A percentile compares a stretch with the other conserved stretches of the same genome.
These are phyloP conservation scores for Lomentospora prolificans DNA, from an alignment of 2,329 filamentous ascomycete species.

Conservation along the genomic window DNA sequence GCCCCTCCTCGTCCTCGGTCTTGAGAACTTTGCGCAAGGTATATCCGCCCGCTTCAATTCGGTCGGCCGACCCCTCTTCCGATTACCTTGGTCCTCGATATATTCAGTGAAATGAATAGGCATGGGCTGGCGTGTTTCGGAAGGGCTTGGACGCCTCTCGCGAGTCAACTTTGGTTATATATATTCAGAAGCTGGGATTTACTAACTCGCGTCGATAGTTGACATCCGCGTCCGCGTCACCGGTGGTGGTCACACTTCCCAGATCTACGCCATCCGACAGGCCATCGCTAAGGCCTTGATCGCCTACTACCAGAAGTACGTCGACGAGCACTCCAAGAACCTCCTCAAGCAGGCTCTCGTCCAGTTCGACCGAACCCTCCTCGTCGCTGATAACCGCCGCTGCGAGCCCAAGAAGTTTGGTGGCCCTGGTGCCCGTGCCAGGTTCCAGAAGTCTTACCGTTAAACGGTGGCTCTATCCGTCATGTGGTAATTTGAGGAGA, in stretches of 20 bases:
- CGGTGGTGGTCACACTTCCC: slow-evolving; percentile 95
- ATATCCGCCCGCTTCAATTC: background rate
- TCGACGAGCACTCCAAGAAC: slow-evolving; percentile 99
- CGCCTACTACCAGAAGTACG: slow-evolving; percentile 99
- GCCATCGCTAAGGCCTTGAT: slow-evolving; percentile 76
- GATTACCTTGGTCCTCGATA: background rate
- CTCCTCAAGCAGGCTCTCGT: slow-evolving; percentile 76
- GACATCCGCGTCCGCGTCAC: slow-evolving; percentile 95
- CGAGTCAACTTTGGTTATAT: background rate
- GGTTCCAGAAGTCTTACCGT: slow-evolving; percentile 99
- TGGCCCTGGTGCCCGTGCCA: slow-evolving; percentile 86
- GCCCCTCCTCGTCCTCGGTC: slow-evolving; percentile 89
- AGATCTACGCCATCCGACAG: slow-evolving; percentile 98
- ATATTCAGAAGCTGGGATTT: too few species aligned
- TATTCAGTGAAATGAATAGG: too few species aligned
- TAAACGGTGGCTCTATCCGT: slow-evolving; percentile 39
- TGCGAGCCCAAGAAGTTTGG: slow-evolving; percentile 99
- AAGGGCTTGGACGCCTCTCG: background rate
- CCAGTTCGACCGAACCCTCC: slow-evolving; percentile 91
- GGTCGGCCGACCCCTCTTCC: background rate
- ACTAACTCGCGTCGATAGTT: slow-evolving; percentile 48
- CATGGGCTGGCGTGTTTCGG: too few species aligned
- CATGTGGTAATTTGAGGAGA: slow-evolving; percentile 3
- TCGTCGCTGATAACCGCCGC: slow-evolving; percentile 98
- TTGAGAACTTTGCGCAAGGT: slow-evolving; percentile 71